Percentiles rank a stretch among this genome's conserved stretches.
Conservation (phyloP, 2,329 filamentous ascomycete species). For the Dendryphion nanum region DNA sequence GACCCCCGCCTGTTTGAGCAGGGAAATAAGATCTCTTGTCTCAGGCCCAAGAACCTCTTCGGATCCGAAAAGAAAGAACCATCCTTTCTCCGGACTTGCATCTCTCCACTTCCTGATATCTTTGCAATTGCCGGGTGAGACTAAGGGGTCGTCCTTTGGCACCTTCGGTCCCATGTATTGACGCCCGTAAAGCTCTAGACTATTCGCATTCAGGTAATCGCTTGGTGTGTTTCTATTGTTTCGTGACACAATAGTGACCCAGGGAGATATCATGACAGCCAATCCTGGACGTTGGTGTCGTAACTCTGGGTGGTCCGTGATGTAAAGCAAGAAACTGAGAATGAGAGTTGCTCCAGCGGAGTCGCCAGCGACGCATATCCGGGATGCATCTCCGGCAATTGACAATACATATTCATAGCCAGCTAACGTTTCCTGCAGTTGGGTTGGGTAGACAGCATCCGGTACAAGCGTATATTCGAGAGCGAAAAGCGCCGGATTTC, state of each 20-base stretch:
- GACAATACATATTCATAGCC: conserved; percentile 71
- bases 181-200: conserved; percentile 66
- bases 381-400: conserved; percentile 56
- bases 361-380: conserved; percentile 72
- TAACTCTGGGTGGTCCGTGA: conserved; percentile 52
- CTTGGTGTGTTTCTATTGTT: conserved; percentile 67
- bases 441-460: conserved; percentile 69
- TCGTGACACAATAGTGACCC: conserved; percentile 70
- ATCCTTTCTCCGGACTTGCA: conserved; percentile 65
- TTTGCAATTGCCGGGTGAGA: conserved; percentile 71
- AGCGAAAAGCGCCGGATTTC: conserved; percentile 75
- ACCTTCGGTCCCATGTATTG: conserved; percentile 62
- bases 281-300: conserved; percentile 55
- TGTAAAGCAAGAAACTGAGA: conserved; percentile 68
- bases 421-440: conserved; percentile 66
- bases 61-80: conserved; percentile 69
- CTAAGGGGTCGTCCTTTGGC: conserved; percentile 53
- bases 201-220: conserved; percentile 70
- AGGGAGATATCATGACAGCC: conserved; percentile 75
- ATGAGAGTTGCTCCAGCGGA: conserved; percentile 75
- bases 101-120: conserved; percentile 65
- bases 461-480: conserved; percentile 80
- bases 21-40: conserved; percentile 59
- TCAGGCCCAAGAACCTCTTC: conserved; percentile 78
- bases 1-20: conserved; percentile 55